These are phyloP conservation scores for Dendrocalamus latiflorus DNA, from an alignment of 202 grass and related monocot species.

Conservation along the genomic window DNA sequence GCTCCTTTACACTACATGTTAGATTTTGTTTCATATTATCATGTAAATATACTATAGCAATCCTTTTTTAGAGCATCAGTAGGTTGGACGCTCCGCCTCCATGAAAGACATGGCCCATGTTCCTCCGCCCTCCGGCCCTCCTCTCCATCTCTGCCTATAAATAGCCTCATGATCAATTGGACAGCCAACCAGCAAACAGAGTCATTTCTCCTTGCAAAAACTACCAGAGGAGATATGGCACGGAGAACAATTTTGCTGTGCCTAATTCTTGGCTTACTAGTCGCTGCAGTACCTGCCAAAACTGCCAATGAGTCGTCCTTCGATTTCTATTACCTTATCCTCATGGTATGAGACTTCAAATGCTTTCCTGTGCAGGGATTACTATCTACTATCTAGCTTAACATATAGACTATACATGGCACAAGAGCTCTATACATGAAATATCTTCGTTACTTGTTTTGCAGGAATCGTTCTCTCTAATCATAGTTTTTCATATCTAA, in stretches of 20 bases:
- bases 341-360: constrained; percentile 30
- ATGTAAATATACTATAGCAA: too few species aligned
- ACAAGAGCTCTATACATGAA: neutral
- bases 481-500: neutral
- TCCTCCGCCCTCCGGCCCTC: too few species aligned
- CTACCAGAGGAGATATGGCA: constrained; percentile 13
- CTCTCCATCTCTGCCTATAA: too few species aligned
- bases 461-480: neutral
- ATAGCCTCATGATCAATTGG: too few species aligned
- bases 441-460: neutral
- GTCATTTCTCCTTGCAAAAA: neutral
- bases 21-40: too few species aligned
- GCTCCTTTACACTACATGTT: too few species aligned
- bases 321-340: constrained; percentile 48
- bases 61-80: too few species aligned
- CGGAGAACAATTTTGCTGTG: neutral
- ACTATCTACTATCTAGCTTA: too few species aligned
- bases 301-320: constrained; percentile 16
- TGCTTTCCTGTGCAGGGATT: too few species aligned
- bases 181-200: too few species aligned
- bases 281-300: constrained; percentile 7
- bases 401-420: neutral
- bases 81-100: too few species aligned
- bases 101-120: too few species aligned
- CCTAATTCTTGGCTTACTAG: constrained; percentile 14